Conservation (phyloP, 768 basidiomycete species). For the Tulasnella calospora region DNA sequence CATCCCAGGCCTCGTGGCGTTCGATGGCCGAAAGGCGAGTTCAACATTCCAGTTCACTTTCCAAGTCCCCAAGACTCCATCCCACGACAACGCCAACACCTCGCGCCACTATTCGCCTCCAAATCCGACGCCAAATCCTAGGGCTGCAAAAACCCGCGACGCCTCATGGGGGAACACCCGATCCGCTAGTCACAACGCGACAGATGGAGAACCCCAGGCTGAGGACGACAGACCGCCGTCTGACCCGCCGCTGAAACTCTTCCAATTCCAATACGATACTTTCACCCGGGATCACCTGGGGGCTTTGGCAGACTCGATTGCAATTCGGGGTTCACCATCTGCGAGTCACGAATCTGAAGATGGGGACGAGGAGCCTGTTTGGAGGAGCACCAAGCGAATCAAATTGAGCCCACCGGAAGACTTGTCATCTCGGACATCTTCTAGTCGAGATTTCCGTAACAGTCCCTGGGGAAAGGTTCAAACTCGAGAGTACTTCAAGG, state of each 20-base stretch:
- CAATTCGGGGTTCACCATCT: constrained; percentile 36
- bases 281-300: constrained; percentile 92
- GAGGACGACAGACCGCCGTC: constrained; percentile 28
- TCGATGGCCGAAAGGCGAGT: constrained; percentile 45
- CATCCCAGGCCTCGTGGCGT: constrained; percentile 44
- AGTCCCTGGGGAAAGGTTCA: constrained; percentile 48
- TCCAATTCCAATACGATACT: constrained; percentile 94
- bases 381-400: constrained; percentile 68
- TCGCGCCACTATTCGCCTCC: constrained; percentile 32
- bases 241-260: constrained; percentile 76
- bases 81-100: constrained; percentile 22
- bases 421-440: constrained; percentile 37
- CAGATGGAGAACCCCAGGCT: neutral
- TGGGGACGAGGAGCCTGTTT: constrained; percentile 25
- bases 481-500: constrained; percentile 36
- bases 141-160: constrained; percentile 30
- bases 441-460: constrained; percentile 18
- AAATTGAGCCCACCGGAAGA: constrained; percentile 68
- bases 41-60: constrained; percentile 70
- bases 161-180: constrained; percentile 32
- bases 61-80: constrained; percentile 46
- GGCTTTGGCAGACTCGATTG: constrained; percentile 90
- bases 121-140: constrained; percentile 28
- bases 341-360: constrained; percentile 15
- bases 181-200: neutral